phyloP scores from a whole-genome alignment of 352 stramenopile genomes.

The Phytophthora podocarpi region DNA sequence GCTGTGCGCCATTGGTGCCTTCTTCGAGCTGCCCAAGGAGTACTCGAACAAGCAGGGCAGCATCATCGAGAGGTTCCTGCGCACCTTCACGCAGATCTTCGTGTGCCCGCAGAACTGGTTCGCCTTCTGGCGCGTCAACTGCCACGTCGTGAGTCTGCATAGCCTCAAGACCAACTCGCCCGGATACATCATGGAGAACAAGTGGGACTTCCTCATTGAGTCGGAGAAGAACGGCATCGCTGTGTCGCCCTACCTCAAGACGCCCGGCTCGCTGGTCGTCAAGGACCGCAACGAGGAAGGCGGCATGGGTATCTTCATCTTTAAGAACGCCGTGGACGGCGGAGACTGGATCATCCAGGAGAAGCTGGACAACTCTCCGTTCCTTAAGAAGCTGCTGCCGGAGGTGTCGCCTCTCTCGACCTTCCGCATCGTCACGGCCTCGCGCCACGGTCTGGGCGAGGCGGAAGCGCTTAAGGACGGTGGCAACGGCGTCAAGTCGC shows the following conservation, averaged over 20 bases:
- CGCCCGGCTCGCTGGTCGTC: constrained; percentile 91
- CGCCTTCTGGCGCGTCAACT: constrained; percentile 97
- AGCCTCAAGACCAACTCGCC: constrained; percentile 91
- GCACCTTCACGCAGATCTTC: constrained; percentile 85
- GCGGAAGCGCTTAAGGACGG: constrained; percentile 51
- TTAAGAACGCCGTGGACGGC: constrained; percentile 95
- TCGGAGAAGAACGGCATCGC: constrained; percentile 91
- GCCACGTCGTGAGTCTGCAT: constrained; percentile 94
- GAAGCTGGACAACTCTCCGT: constrained; percentile 93
- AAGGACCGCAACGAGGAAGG: constrained; percentile 99
- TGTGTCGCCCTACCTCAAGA: constrained; percentile 94
- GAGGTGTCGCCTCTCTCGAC: constrained; percentile 95
- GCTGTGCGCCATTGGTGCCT: constrained; percentile 81
- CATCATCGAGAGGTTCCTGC: constrained; percentile 91
- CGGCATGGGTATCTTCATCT: constrained; percentile 98
- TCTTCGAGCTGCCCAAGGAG: constrained; percentile 71
- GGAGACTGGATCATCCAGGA: constrained; percentile 98
- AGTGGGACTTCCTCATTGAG: constrained; percentile 97
- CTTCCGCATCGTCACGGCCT: constrained; percentile 98
- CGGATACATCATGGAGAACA: constrained; percentile 97
- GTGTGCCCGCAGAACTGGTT: constrained; percentile 97
- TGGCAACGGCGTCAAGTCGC: constrained; percentile 70
- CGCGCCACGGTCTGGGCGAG: constrained; percentile 64
- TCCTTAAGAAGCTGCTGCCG: constrained; percentile 92
- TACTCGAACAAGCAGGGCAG: constrained; percentile 65